Evolutionary conservation across 2,329 filamentous ascomycete species (phyloP), one percentile per base, ranked within the genome.

Genomic region (Thyridium curvatum): DNA sequence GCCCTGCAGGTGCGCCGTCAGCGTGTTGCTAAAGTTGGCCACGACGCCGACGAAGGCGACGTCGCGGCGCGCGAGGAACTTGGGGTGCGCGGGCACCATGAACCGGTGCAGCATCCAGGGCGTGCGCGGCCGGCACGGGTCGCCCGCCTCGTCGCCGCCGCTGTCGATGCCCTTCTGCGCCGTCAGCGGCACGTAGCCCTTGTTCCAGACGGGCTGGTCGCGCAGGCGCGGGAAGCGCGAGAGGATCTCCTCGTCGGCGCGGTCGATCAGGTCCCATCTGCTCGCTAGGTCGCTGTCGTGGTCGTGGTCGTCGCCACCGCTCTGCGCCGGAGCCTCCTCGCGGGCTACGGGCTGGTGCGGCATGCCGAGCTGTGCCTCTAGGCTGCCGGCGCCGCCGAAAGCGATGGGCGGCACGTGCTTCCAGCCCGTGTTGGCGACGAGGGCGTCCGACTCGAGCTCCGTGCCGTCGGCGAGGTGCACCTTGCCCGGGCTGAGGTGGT

Each of bases 361-460:
- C 13, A 79, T 51, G 10, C 74, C 75, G 3, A 75, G 55, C 18
- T 71, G 62, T 9, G 46, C 51, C 21, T 26, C 6, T 10, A 26
- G 21, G 6, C 21, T 26, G 6, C 10, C 21, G 21, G 6, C 21
- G 6, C 10, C 21, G 21, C 10, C 21, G 10, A 26, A 26, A 10
- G 21, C 21, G 21, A 26, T 26, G 21, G 21, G 21, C 21, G 21
- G 21, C 6, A 26, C 21, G 6, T 26, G 21, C 46, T 72, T 69
- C 78, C 78, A 82, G 3, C 79, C 79, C 0, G 76, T 82, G 14
- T 68, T 69, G 47, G 68, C 76, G 41, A 76, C 61, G 3, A 83
- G 51, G 0, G 65, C 65, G 48, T 82, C 74, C 0, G 71, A 62
- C 7, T 64, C 45, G 8, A 82, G 48, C 0, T 45, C 51, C 1